Base-by-base conservation (phyloP, 176 grass and related monocot species). In the Dactylis glomerata region DNA sequence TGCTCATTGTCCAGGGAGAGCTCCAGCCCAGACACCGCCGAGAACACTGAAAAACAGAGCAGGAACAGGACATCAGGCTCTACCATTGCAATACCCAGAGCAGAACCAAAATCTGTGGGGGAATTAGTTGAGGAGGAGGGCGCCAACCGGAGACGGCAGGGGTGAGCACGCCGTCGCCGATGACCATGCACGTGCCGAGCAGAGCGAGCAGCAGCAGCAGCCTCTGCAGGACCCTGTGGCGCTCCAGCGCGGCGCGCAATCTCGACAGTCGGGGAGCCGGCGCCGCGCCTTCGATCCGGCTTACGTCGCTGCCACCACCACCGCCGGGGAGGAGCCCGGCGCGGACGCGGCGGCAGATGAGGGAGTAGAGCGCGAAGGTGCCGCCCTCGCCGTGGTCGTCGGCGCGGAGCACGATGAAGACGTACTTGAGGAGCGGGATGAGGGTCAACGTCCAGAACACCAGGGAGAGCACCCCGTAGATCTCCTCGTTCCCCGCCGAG, bases 381-480 rank as follows among this genome's bases (percentile, higher is more conserved):
- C 96, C 96, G 20, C 96, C 96, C 90, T 99, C 96, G 63, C 96
- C 96, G 68, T 55, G 72, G 78, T 99, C 93, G 69, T 94, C 91
- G 27, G 96, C 96, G 73, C 87, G 89, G 61, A 99, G 96, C 37
- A 99, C 96, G 68, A 99, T 9, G 71, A 96, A 17, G 17, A 96
- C 96, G 86, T 99, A 96, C 86, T 99, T 96, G 37, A 95, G 79
- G 67, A 99, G 89, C 13, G 96, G 92, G 71, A 96, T 62, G 2
- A 94, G 77, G 37, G 96, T 99, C 72, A 99, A 89, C 73, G 96
- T 96, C 96, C 96, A 99, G 93, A 99, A 99, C 19, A 99, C 96
- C 78, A 99, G 91, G 65, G 96, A 99, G 62, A 96, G 87, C 27
- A 91, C 96, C 6, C 96, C 96, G 62, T 94, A 99, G 84, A 99